phyloP scores from a whole-genome alignment of 768 basidiomycete species.

The Roridomyces roridus region DNA sequence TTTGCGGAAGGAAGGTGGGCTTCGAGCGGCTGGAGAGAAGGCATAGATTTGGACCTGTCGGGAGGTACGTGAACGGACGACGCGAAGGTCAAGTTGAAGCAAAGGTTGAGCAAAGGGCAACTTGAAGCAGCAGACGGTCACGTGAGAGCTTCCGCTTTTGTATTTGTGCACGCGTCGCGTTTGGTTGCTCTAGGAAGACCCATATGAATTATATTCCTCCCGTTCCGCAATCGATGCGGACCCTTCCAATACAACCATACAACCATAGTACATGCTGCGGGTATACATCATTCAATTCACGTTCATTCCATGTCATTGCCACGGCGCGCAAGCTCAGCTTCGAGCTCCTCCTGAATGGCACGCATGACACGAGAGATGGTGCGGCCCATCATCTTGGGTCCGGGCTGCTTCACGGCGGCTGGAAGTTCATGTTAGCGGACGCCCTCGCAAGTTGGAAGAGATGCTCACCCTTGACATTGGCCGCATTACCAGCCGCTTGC shows the following conservation, averaged over 20 bases:
- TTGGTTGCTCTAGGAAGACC: too few relatives aligned
- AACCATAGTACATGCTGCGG: not conserved
- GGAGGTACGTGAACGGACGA: too few relatives aligned
- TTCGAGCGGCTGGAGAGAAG: too few relatives aligned
- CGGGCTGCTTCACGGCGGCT: not conserved
- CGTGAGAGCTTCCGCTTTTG: too few relatives aligned
- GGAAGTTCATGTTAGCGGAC: not conserved
- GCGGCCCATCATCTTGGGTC: not conserved
- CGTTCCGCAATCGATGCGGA: conserved; percentile 10
- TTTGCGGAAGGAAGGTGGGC: too few relatives aligned
- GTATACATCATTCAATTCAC: conserved; percentile 10
- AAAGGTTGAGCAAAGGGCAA: too few relatives aligned
- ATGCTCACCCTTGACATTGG: not conserved
- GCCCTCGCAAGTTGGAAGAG: not conserved
- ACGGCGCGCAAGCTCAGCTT: conserved; percentile 2
- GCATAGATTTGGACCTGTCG: too few relatives aligned
- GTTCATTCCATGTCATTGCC: not conserved
- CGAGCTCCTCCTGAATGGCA: not conserved
- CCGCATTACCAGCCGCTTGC: not conserved
- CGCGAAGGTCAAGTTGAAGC: too few relatives aligned
- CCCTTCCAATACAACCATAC: not conserved
- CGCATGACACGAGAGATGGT: too few relatives aligned
- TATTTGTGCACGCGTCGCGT: too few relatives aligned
- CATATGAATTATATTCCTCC: not conserved
- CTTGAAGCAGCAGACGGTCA: too few relatives aligned